Evolutionary conservation across 1,139 yeast species (phyloP).

Genomic region (Geotrichum phurueaensis): DNA sequence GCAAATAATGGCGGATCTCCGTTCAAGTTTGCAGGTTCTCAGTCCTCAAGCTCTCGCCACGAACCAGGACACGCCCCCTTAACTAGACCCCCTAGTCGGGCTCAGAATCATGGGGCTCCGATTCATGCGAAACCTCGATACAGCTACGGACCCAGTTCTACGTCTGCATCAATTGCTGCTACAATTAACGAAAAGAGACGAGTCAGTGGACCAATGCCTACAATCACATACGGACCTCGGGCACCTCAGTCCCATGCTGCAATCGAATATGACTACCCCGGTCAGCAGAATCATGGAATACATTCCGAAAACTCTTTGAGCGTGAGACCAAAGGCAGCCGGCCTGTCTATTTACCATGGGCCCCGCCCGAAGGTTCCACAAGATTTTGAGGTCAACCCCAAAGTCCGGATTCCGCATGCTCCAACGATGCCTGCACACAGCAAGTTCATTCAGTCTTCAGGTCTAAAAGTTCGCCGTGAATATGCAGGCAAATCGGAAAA

Average conservation of each 20-base stretch:
- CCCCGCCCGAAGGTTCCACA: conserved; percentile 5
- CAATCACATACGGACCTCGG: conserved; percentile 3
- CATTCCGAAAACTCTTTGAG: not conserved
- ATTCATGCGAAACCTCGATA: not conserved
- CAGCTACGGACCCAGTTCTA: conserved; percentile 9
- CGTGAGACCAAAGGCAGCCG: conserved; percentile 12
- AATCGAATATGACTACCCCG: conserved; percentile 9
- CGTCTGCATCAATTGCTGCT: conserved; percentile 13
- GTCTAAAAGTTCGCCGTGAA: conserved; percentile 14
- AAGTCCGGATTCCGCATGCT: not conserved
- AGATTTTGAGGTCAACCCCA: conserved; percentile 2
- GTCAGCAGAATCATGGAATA: not conserved
- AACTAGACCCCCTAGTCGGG: conserved; percentile 6
- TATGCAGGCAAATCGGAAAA: not conserved
- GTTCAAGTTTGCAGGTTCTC: not conserved
- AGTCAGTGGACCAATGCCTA: conserved; percentile 1
- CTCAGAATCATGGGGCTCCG: conserved; percentile 1
- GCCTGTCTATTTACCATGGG: conserved; percentile 11
- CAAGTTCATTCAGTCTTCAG: conserved; percentile 16
- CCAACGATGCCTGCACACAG: conserved; percentile 11
- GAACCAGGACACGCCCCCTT: conserved; percentile 3
- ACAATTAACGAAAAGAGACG: not conserved
- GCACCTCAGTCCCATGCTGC: conserved; percentile 4
- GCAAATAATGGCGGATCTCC: not conserved
- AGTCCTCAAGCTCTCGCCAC: not conserved